phyloP scores from a whole-genome alignment of 2,329 filamentous ascomycete genomes.

The Neopestalotiopsis rosae region DNA sequence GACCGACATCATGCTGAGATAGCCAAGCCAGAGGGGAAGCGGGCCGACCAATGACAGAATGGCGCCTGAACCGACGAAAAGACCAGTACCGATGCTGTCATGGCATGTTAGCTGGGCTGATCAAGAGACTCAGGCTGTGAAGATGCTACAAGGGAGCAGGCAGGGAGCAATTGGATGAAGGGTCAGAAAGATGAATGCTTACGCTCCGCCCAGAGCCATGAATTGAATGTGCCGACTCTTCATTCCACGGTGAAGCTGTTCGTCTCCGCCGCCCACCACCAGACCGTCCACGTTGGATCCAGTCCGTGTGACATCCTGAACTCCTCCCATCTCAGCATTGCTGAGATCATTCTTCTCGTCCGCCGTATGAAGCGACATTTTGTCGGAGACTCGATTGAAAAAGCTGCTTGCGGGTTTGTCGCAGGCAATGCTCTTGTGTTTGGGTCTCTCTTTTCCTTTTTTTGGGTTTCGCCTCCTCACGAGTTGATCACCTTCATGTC shows the following conservation, averaged over 20 bases:
- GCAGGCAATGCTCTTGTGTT: neutral
- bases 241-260: slow-evolving; percentile 60
- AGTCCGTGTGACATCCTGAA: slow-evolving; percentile 22
- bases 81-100: slow-evolving; percentile 63
- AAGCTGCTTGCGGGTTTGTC: neutral
- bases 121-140: too few relatives aligned
- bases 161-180: slow-evolving; percentile 10
- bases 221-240: slow-evolving; percentile 68
- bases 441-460: neutral
- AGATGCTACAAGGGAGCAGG: slow-evolving; percentile 1
- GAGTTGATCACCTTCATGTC: neutral
- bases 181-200: slow-evolving; percentile 25
- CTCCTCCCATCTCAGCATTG: slow-evolving; percentile 16
- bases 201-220: slow-evolving; percentile 57
- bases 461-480: neutral
- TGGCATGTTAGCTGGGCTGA: neutral
- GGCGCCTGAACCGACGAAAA: slow-evolving; percentile 66
- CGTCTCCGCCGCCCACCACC: slow-evolving; percentile 38
- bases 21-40: slow-evolving; percentile 73
- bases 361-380: slow-evolving; percentile 22
- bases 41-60: slow-evolving; percentile 63
- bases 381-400: neutral
- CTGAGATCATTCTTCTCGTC: slow-evolving; percentile 17
- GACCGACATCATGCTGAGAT: slow-evolving; percentile 60
- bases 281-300: slow-evolving; percentile 10